phyloP scores from a whole-genome alignment of 805 yeast species.

The Tetrapisispora namnaoensis region DNA sequence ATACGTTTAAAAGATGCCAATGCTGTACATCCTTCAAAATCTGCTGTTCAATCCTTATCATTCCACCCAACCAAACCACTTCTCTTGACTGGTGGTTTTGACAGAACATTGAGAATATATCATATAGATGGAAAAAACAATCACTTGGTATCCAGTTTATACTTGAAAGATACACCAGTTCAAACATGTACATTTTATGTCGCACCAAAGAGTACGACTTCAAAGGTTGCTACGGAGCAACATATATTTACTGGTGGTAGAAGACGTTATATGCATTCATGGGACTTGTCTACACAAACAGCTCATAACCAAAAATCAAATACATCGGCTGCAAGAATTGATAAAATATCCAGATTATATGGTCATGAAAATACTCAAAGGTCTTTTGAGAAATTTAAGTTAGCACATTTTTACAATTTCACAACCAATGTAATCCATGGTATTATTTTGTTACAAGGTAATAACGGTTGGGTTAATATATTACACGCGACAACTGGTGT shows the following conservation, averaged over 20 bases:
- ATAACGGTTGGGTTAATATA: constrained; percentile 84
- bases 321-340: constrained; percentile 38
- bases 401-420: constrained; percentile 38
- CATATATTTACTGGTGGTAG: constrained; percentile 77
- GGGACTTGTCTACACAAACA: constrained; percentile 67
- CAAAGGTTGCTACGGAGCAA: constrained; percentile 28
- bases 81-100: constrained; percentile 85
- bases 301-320: constrained; percentile 7
- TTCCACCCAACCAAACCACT: constrained; percentile 78
- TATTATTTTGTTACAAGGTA: constrained; percentile 65
- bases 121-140: constrained; percentile 85
- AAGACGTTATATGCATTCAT: constrained; percentile 81
- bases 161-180: constrained; percentile 69
- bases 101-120: constrained; percentile 73
- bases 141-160: constrained; percentile 71
- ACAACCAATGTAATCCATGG: constrained; percentile 40
- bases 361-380: constrained; percentile 83
- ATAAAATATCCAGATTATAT: constrained; percentile 78
- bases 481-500: constrained; percentile 72
- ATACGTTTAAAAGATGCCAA: constrained; percentile 85
- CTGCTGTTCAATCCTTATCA: constrained; percentile 76
- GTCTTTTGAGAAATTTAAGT: constrained; percentile 76
- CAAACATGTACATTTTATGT: constrained; percentile 46
- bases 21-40: constrained; percentile 50
- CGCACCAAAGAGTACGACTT: constrained; percentile 10